phyloP scores from a whole-genome alignment of 768 basidiomycete species.

The Collybia nuda region DNA sequence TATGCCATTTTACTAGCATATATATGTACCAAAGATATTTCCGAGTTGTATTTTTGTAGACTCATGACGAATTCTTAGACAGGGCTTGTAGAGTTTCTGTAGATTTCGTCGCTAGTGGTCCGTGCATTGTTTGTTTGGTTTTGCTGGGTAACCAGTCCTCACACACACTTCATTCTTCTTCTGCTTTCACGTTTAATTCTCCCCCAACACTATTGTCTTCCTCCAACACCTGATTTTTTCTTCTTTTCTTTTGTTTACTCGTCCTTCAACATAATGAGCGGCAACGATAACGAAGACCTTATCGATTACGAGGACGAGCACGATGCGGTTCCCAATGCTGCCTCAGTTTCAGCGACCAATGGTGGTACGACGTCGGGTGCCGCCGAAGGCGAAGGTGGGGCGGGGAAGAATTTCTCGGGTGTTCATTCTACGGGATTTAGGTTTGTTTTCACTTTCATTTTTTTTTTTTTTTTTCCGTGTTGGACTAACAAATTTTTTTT shows the following conservation, averaged over 20 bases:
- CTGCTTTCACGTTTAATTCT: conserved; percentile 18
- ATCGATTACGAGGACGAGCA: conserved; percentile 95
- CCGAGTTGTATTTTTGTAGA: too few species aligned
- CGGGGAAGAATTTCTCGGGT: conserved; percentile 96
- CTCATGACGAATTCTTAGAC: too few species aligned
- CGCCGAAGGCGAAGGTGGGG: conserved; percentile 56
- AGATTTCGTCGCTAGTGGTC: conserved; percentile 23
- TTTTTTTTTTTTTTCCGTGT: neutral
- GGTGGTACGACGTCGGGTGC: conserved; percentile 46
- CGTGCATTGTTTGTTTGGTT: conserved; percentile 33
- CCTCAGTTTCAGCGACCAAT: conserved; percentile 43
- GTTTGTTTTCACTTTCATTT: conserved; percentile 40
- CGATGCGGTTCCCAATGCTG: conserved; percentile 64
- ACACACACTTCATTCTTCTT: conserved; percentile 8
- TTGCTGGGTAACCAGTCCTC: conserved; percentile 18
- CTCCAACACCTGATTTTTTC: conserved; percentile 28
- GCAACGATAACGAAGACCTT: conserved; percentile 86
- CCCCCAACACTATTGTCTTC: conserved; percentile 23
- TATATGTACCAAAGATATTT: too few species aligned
- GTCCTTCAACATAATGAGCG: conserved; percentile 56
- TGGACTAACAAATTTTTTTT: neutral
- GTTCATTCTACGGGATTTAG: conserved; percentile 99
- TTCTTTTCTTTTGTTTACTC: conserved; percentile 19
- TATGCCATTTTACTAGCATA: too few species aligned
- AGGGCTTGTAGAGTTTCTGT: too few species aligned